These are phyloP conservation scores for Pleoardoris graminearum DNA, from an alignment of 2,329 filamentous ascomycete species.

Conservation along the genomic window DNA sequence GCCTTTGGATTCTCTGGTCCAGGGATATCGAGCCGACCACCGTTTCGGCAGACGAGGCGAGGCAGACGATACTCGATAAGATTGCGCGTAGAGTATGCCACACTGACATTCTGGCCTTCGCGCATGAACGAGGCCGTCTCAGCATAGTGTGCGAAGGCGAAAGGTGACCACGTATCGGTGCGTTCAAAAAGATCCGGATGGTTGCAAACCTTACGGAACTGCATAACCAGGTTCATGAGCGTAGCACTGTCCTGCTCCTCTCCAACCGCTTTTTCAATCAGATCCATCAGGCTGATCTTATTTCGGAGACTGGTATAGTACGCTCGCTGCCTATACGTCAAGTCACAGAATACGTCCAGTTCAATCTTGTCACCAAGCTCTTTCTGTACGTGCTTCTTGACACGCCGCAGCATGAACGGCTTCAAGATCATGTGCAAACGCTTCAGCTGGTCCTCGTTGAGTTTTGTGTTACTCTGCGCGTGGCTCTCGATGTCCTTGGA, in stretches of 20 bases:
- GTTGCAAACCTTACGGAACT: constrained; percentile 99
- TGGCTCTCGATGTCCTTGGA: constrained; percentile 97
- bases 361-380: constrained; percentile 99
- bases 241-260: constrained; percentile 95
- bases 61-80: constrained; percentile 84
- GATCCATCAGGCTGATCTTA: constrained; percentile 97
- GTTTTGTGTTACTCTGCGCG: constrained; percentile 97
- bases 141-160: constrained; percentile 82
- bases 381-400: constrained; percentile 99
- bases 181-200: constrained; percentile 97
- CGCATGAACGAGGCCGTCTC: constrained; percentile 95
- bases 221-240: constrained; percentile 99
- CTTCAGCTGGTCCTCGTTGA: constrained; percentile 96
- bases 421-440: constrained; percentile 98
- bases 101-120: constrained; percentile 77
- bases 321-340: constrained; percentile 93
- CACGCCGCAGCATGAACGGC: constrained; percentile 98
- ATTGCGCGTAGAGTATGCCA: constrained; percentile 86
- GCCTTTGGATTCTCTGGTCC: constrained; percentile 73
- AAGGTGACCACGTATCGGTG: constrained; percentile 85
- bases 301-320: constrained; percentile 92
- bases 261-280: constrained; percentile 95
- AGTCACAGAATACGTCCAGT: constrained; percentile 90
- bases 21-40: constrained; percentile 73
- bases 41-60: constrained; percentile 77